phyloP scores from a whole-genome alignment of 176 grass and related monocot genomes.

The Urochloa ruziziensis region DNA sequence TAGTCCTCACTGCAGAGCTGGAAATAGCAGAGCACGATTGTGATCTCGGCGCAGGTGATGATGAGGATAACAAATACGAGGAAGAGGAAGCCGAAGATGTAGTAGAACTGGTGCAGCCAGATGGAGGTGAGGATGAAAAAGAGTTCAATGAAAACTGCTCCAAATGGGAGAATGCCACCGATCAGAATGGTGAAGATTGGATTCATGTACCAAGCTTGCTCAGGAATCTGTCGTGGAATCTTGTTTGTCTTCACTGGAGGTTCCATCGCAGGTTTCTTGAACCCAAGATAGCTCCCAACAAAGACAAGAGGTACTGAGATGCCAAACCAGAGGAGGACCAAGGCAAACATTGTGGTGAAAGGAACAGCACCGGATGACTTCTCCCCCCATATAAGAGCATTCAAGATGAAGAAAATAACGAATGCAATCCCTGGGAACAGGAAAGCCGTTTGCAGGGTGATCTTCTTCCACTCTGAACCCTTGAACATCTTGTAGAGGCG shows the following conservation, averaged over 20 bases:
- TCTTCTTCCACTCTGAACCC: constrained; percentile 73
- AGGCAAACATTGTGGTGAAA: constrained; percentile 72
- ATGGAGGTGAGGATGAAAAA: constrained; percentile 78
- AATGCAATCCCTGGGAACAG: constrained; percentile 59
- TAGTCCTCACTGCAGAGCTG: constrained; percentile 74
- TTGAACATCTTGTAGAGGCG: constrained; percentile 77
- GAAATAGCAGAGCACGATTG: constrained; percentile 71
- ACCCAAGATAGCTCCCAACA: constrained; percentile 68
- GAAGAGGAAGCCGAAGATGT: constrained; percentile 77
- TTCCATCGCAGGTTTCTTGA: constrained; percentile 65
- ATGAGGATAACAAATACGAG: constrained; percentile 66
- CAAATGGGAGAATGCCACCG: constrained; percentile 62
- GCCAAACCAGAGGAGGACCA: constrained; percentile 73
- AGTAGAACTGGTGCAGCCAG: constrained; percentile 76
- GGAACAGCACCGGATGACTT: constrained; percentile 67
- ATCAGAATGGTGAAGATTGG: constrained; percentile 59
- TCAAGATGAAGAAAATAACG: constrained; percentile 62
- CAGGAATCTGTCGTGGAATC: constrained; percentile 63
- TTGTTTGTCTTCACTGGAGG: constrained; percentile 69
- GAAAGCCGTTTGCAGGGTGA: constrained; percentile 56
- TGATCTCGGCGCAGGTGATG: constrained; percentile 63
- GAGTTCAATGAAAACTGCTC: constrained; percentile 72
- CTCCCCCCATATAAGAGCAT: constrained; percentile 72
- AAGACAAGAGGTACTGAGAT: constrained; percentile 72
- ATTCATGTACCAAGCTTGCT: constrained; percentile 79